Evolutionary conservation across 371 early-diverging fungal genomes (phyloP), one percentile per base, ranked within the genome.

Genomic region (Mortierella sp.): DNA sequence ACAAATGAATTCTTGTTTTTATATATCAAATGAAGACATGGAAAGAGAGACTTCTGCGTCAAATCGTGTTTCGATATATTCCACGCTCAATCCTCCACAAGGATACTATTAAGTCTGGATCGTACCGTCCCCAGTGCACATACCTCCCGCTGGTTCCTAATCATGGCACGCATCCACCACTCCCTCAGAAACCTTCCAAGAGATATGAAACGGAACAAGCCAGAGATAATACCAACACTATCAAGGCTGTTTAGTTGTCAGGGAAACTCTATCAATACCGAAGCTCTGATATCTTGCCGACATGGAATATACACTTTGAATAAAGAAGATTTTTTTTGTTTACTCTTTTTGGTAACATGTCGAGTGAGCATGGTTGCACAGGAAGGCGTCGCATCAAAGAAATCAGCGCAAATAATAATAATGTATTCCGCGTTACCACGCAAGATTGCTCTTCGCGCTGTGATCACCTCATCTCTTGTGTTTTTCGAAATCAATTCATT

Each of bases 1-100:
- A n/a, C n/a, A n/a, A n/a, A n/a, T 47, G 28, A 28, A 0, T 22
- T 26, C 54, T 47, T 22, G 3, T 29, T 43, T 47, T 0, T 23
- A 37, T 45, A 13, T 35, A 19, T 56, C 26, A 17, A 40, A 9
- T 53, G 10, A 26, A 72, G 72, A 67, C 47, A 5, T 59, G 61
- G 63, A 60, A 42, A 7, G 74, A 74, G 7, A 62, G 68, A 8
- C 17, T 64, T 3, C 34, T 68, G 47, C 74, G 74, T 8, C 10
- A 37, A 2, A 37, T 64, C 40, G 42, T 68, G 9, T 66, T 73
- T 23, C 28, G 64, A 13, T 42, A 28, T 42, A 7, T 73, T 12
- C 73, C 73, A 6, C n/a, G 67, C 23, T 67, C 63, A 10, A 31
- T 67, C 15, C 40, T 57, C 15, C 37, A 62, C 19, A 45, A 35